Percentiles rank a stretch among this genome's conserved stretches.
Conservation (phyloP, 805 yeast species). For the Pichia membranifaciens region DNA sequence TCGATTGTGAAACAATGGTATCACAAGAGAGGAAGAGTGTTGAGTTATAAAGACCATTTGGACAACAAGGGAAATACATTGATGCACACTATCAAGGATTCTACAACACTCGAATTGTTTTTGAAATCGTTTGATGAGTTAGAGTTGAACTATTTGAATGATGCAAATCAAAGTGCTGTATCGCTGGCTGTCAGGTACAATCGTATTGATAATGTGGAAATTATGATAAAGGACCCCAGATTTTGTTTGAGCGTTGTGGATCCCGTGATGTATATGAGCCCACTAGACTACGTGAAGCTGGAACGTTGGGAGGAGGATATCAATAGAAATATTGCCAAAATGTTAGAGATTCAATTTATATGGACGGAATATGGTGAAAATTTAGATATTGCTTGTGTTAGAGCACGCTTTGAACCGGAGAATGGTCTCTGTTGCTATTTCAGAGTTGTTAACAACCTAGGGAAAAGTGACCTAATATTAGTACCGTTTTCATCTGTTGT, state of each 20-base stretch:
- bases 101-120: slow-evolving; percentile 39
- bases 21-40: slow-evolving; percentile 19
- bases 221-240: slow-evolving; percentile 44
- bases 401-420: slow-evolving; percentile 30
- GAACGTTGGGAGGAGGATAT: slow-evolving; percentile 18
- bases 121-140: slow-evolving; percentile 34
- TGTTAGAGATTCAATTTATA: slow-evolving; percentile 29
- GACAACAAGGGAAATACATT: slow-evolving; percentile 73
- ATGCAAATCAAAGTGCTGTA: slow-evolving; percentile 59
- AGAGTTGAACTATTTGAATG: slow-evolving; percentile 57
- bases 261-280: slow-evolving; percentile 29
- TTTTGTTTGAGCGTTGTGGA: slow-evolving; percentile 38
- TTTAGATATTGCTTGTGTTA: slow-evolving; percentile 27
- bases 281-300: slow-evolving; percentile 43
- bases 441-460: slow-evolving; percentile 11
- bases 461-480: slow-evolving; percentile 6
- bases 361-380: slow-evolving; percentile 20
- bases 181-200: slow-evolving; percentile 66
- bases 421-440: slow-evolving; percentile 26
- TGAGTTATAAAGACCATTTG: slow-evolving; percentile 55
- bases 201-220: slow-evolving; percentile 51
- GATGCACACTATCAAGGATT: slow-evolving; percentile 57
- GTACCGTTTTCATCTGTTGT: slow-evolving; percentile 28
- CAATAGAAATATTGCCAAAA: slow-evolving; percentile 28
- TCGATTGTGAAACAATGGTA: slow-evolving; percentile 41